Evolutionary conservation across 1,284 basidiomycete species (phyloP).

Genomic region (Cryptococcus hybrid): DNA sequence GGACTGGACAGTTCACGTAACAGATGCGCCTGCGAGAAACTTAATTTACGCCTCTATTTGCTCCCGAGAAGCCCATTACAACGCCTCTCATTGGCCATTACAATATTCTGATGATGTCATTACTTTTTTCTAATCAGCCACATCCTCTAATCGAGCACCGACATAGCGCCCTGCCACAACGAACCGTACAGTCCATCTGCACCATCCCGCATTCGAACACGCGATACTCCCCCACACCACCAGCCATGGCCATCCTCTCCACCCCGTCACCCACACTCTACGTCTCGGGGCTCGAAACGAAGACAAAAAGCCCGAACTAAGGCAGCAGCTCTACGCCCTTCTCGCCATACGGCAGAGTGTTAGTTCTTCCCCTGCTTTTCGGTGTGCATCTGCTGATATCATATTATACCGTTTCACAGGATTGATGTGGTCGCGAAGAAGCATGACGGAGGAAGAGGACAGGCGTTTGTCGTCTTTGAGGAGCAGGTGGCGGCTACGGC

Average conservation of each 20-base stretch:
- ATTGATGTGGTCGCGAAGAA: slow-evolving; percentile 95
- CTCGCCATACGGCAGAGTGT: slow-evolving; percentile 84
- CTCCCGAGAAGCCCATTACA: no score
- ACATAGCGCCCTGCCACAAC: no score
- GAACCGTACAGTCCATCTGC: no score
- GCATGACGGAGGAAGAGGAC: slow-evolving; percentile 76
- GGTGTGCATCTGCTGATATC: neutral
- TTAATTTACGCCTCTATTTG: no score
- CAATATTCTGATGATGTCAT: no score
- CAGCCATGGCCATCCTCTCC: slow-evolving; percentile 36
- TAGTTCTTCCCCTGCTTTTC: slow-evolving; percentile 15
- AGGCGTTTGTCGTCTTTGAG: slow-evolving; percentile 94
- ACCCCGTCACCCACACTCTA: slow-evolving; percentile 85
- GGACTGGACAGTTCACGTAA: no score
- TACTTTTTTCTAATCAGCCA: no score
- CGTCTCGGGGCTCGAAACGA: slow-evolving; percentile 90
- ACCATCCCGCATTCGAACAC: neutral
- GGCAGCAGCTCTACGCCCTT: slow-evolving; percentile 82
- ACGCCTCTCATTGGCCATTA: no score
- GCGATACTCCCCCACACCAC: neutral
- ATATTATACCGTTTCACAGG: slow-evolving; percentile 17
- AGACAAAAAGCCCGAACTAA: slow-evolving; percentile 90
- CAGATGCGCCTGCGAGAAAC: no score
- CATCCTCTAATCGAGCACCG: no score
- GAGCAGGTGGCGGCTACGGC: slow-evolving; percentile 84